A percentile compares a stretch with the other conserved stretches of the same genome.
Evolutionary conservation across 495 filamentous ascomycete species (phyloP).

Genomic region (Penicillium atrosanguineum): DNA sequence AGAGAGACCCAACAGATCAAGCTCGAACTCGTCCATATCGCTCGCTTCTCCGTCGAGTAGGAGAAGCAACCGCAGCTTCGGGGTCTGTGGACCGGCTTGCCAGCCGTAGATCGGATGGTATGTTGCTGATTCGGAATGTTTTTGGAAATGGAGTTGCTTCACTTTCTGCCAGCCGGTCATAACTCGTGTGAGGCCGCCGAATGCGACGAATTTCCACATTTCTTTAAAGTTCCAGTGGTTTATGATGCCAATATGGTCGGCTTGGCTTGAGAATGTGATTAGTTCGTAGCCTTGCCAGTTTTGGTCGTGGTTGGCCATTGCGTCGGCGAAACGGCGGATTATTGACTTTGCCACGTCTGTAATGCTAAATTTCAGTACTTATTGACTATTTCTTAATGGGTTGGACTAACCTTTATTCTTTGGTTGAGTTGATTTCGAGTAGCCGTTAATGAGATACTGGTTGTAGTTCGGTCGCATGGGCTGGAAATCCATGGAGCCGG

Average conservation of each 20-base stretch:
- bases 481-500: conserved; percentile 45
- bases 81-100: conserved; percentile 47
- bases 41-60: conserved; percentile 45
- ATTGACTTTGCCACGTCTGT: conserved; percentile 43
- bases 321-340: conserved; percentile 42
- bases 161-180: conserved; percentile 51
- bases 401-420: conserved; percentile 41
- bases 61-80: conserved; percentile 42
- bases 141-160: conserved; percentile 48
- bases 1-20: conserved; percentile 42
- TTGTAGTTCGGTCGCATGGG: conserved; percentile 42
- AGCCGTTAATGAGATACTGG: conserved; percentile 41
- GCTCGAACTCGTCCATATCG: conserved; percentile 52
- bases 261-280: conserved; percentile 37
- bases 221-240: conserved; percentile 37
- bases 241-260: conserved; percentile 36
- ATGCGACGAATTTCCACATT: conserved; percentile 33
- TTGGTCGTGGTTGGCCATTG: conserved; percentile 44
- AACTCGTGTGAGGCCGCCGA: conserved; percentile 41
- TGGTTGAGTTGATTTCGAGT: conserved; percentile 36
- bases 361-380: not conserved
- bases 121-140: conserved; percentile 43
- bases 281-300: conserved; percentile 39
- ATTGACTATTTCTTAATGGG: too few species aligned
- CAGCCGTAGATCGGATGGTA: conserved; percentile 49